These are phyloP conservation scores for Syzygium jambos DNA, from an alignment of 345 rosid species.

Conservation along the genomic window DNA sequence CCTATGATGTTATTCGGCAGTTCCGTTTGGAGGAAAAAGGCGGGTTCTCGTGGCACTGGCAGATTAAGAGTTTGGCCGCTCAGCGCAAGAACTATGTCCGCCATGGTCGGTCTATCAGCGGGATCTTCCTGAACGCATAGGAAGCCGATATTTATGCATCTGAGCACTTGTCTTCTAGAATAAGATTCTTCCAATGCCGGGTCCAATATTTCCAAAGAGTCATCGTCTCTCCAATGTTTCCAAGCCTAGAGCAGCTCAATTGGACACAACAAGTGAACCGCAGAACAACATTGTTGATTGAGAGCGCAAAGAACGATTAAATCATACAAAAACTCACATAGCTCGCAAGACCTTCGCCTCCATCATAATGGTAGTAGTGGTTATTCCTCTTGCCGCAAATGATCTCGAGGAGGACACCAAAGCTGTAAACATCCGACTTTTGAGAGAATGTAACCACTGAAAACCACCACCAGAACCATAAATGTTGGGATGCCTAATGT, in stretches of 20 bases:
- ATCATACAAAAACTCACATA: neutral
- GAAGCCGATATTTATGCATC: neutral
- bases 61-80: slow-evolving; percentile 5
- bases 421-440: slow-evolving; percentile 31
- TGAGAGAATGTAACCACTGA: slow-evolving; percentile 35
- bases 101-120: neutral
- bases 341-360: neutral
- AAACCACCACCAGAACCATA: neutral
- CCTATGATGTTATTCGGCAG: neutral
- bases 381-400: slow-evolving; percentile 26
- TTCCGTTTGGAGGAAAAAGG: neutral
- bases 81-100: slow-evolving; percentile 2
- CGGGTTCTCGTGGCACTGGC: slow-evolving; percentile 9
- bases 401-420: slow-evolving; percentile 16
- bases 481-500: neutral
- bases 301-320: neutral
- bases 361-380: neutral
- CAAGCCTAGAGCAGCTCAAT: neutral
- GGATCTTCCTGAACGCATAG: neutral
- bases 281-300: neutral
- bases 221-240: neutral
- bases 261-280: neutral
- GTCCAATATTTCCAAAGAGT: neutral
- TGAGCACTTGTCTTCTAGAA: neutral
- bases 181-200: neutral